phyloP scores from a whole-genome alignment of 1,284 basidiomycete genomes.

The Xanthoconium separans region DNA sequence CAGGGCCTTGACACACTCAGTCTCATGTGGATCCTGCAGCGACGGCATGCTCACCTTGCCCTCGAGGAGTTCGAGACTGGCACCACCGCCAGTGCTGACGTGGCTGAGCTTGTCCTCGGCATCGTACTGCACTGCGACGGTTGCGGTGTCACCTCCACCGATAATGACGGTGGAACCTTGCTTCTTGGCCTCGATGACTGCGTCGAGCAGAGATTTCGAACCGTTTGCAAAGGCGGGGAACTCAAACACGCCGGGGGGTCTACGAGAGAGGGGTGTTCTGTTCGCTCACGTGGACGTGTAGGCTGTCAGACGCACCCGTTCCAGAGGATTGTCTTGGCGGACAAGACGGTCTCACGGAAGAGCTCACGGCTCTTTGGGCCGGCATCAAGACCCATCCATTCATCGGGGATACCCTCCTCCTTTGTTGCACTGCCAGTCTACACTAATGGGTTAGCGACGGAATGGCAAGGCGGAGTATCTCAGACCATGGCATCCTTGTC shows the following conservation, averaged over 20 bases:
- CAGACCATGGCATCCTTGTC: conserved; percentile 85
- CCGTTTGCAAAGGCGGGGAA: conserved; percentile 90
- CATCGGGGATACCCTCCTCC: conserved; percentile 85
- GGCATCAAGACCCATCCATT: conserved; percentile 93
- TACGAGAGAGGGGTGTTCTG: conserved; percentile 30
- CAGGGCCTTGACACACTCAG: conserved; percentile 22
- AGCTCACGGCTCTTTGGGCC: conserved; percentile 81
- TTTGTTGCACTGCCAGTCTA: conserved; percentile 80
- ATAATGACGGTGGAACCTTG: conserved; percentile 93
- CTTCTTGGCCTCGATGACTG: conserved; percentile 84
- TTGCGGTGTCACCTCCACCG: conserved; percentile 92
- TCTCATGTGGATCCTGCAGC: neutral
- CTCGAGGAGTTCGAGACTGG: conserved; percentile 92
- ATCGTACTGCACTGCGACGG: conserved; percentile 80
- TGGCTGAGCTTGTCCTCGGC: conserved; percentile 92
- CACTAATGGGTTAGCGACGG: conserved; percentile 10
- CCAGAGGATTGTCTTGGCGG: conserved; percentile 98
- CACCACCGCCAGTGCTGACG: conserved; percentile 96
- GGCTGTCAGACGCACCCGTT: conserved; percentile 64
- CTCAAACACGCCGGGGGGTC: conserved; percentile 97
- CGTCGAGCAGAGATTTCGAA: conserved; percentile 84
- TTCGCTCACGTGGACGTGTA: neutral
- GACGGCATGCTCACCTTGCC: conserved; percentile 71
- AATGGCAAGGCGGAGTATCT: neutral
- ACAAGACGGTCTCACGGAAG: conserved; percentile 79